Evolutionary conservation across 495 filamentous ascomycete species (phyloP).

Genomic region (Sporormia fimetaria): DNA sequence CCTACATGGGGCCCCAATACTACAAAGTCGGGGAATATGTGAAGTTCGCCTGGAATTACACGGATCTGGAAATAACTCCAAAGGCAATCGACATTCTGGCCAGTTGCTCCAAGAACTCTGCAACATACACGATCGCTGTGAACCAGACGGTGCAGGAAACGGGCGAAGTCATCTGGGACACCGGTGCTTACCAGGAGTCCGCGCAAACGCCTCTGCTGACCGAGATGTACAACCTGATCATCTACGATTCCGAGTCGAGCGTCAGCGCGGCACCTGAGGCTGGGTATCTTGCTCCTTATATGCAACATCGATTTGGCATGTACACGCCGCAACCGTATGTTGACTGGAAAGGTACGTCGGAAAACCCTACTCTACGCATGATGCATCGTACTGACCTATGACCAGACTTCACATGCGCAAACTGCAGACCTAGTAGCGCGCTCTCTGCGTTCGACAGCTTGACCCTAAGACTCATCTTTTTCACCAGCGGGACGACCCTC

Average conservation of each 20-base stretch:
- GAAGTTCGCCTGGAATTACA: constrained; percentile 94
- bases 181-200: constrained; percentile 51
- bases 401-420: constrained; percentile 49
- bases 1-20: constrained; percentile 49
- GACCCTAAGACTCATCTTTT: constrained; percentile 58
- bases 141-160: constrained; percentile 52
- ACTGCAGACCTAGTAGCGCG: constrained; percentile 53
- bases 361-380: constrained; percentile 1
- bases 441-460: constrained; percentile 51
- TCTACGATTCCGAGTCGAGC: constrained; percentile 60
- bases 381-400: constrained; percentile 1
- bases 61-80: constrained; percentile 65
- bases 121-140: constrained; percentile 53
- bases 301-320: constrained; percentile 65
- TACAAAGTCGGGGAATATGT: constrained; percentile 82
- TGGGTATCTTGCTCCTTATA: constrained; percentile 59
- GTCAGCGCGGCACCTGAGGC: constrained; percentile 51
- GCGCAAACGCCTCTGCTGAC: constrained; percentile 52
- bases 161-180: constrained; percentile 66
- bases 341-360: constrained; percentile 47
- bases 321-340: constrained; percentile 60
- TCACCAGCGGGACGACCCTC: constrained; percentile 66
- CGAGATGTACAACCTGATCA: constrained; percentile 71
- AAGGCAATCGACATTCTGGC: constrained; percentile 72
- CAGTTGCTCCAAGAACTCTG: constrained; percentile 55